Conservation (phyloP, 176 grass and related monocot species). For the Ampelocalamus luodianensis region DNA sequence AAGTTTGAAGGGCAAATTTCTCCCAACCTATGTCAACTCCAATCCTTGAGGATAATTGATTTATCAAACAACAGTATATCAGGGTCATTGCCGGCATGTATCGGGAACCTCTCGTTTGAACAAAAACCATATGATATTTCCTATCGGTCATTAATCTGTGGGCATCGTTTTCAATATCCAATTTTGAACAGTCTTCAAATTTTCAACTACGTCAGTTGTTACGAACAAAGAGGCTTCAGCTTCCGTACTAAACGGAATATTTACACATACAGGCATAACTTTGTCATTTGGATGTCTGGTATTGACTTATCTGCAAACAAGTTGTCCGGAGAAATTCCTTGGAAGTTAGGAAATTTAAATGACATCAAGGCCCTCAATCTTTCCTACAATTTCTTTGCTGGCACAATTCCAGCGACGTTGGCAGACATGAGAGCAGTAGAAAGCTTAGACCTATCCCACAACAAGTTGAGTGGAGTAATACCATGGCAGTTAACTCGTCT, state of each 20-base stretch:
- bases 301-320: slow-evolving; percentile 43
- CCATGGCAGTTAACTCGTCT: slow-evolving; percentile 12
- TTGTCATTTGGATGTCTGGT: background rate
- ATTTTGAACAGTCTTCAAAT: no score
- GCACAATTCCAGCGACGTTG: slow-evolving; percentile 20
- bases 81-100: slow-evolving; percentile 34
- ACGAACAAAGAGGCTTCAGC: background rate
- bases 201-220: no score
- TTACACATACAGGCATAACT: background rate
- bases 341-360: slow-evolving; percentile 27
- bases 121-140: no score
- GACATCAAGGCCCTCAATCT: slow-evolving; percentile 30
- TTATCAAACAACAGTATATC: background rate
- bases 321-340: slow-evolving; percentile 33
- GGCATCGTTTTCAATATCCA: no score
- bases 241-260: slow-evolving; percentile 21
- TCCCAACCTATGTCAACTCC: slow-evolving; percentile 2
- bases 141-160: no score
- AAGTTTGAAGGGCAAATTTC: slow-evolving; percentile 26
- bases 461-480: slow-evolving; percentile 32
- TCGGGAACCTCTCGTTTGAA: slow-evolving; percentile 11
- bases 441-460: slow-evolving; percentile 51
- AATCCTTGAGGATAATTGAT: slow-evolving; percentile 7
- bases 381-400: slow-evolving; percentile 29
- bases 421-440: slow-evolving; percentile 19